These are phyloP conservation scores for Lepidium sativum DNA, from an alignment of 345 rosid genomes.

Conservation along the genomic window DNA sequence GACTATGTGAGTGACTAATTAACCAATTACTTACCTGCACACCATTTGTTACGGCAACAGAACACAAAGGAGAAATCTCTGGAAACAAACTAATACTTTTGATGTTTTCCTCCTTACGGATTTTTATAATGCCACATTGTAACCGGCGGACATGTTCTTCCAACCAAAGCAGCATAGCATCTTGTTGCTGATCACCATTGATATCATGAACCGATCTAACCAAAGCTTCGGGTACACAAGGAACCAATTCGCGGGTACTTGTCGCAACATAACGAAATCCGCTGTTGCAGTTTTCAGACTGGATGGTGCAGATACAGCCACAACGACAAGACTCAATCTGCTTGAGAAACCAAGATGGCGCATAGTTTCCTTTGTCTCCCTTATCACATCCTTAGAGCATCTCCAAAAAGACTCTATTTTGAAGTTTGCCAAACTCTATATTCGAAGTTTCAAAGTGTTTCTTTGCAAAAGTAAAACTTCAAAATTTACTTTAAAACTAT, in stretches of 20 bases:
- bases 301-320: slow-evolving; percentile 44
- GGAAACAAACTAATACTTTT: slow-evolving; percentile 65
- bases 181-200: slow-evolving; percentile 45
- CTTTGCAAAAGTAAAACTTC: too few species aligned
- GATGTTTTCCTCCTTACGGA: slow-evolving; percentile 27
- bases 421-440: too few species aligned
- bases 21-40: slow-evolving; percentile 44
- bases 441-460: too few species aligned
- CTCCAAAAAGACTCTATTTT: too few species aligned
- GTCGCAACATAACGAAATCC: slow-evolving; percentile 77
- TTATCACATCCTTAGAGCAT: slow-evolving; percentile 37
- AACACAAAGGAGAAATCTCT: slow-evolving; percentile 63
- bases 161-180: slow-evolving; percentile 82
- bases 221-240: slow-evolving; percentile 65
- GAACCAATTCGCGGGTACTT: slow-evolving; percentile 53
- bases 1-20: background rate
- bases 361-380: slow-evolving; percentile 31
- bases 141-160: slow-evolving; percentile 74
- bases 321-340: slow-evolving; percentile 33
- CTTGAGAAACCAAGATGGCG: slow-evolving; percentile 18
- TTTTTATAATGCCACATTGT: slow-evolving; percentile 48
- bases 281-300: slow-evolving; percentile 46
- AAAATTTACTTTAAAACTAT: too few species aligned
- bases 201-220: slow-evolving; percentile 42
- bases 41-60: slow-evolving; percentile 66